These are phyloP conservation scores for Breviolum minutum DNA, from an alignment of 73 alveolate genomes.

Conservation along the genomic window DNA sequence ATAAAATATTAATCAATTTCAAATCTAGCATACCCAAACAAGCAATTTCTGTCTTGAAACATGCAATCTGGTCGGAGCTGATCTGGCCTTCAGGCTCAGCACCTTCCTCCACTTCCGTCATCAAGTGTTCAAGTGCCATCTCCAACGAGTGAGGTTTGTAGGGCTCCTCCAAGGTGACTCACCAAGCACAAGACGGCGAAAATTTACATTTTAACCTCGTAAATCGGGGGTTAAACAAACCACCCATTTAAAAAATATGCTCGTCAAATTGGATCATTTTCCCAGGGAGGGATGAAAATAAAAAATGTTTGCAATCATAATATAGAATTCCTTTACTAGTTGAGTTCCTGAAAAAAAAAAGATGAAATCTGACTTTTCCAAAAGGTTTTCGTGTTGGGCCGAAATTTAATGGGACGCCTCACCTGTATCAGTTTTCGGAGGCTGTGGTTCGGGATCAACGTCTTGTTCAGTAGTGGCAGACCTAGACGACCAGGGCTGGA, in stretches of 20 bases:
- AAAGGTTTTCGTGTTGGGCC: neutral
- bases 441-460: slow-evolving; percentile 27
- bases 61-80: neutral
- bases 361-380: too few species aligned
- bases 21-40: too few species aligned
- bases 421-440: slow-evolving; percentile 2
- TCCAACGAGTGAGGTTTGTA: neutral
- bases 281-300: too few species aligned
- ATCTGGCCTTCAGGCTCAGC: neutral
- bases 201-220: too few species aligned
- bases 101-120: neutral
- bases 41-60: too few species aligned
- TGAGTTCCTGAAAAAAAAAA: too few species aligned
- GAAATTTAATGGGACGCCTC: neutral
- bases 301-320: too few species aligned
- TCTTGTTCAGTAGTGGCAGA: neutral
- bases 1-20: too few species aligned
- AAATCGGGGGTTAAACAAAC: too few species aligned
- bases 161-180: neutral
- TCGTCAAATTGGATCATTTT: too few species aligned
- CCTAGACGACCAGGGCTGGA: neutral
- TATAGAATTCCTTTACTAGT: too few species aligned
- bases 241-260: neutral
- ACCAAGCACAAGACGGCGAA: too few species aligned
- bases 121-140: neutral